Conservation (phyloP, 83 land plant species). For the Thuja plicata region DNA sequence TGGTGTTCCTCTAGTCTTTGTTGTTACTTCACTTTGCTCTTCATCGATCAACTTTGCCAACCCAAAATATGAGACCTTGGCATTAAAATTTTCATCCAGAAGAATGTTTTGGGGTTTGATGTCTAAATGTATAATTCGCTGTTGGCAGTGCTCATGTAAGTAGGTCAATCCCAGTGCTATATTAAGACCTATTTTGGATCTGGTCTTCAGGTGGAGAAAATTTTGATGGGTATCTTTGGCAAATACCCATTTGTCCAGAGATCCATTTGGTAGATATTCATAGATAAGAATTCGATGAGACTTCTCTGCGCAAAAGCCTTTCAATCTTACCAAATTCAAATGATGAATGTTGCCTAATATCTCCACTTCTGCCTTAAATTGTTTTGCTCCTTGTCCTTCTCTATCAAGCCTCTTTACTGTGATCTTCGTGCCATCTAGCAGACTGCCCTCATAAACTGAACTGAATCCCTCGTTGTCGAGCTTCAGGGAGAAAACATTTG, state of each 20-base stretch:
- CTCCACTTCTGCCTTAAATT: too few relatives aligned
- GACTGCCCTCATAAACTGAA: slow-evolving; percentile 42
- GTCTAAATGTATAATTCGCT: slow-evolving; percentile 57
- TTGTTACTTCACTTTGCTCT: too few relatives aligned
- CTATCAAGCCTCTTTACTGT: neutral
- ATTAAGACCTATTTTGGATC: neutral
- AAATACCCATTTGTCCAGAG: too few relatives aligned
- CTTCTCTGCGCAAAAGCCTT: slow-evolving; percentile 15
- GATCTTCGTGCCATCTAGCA: neutral
- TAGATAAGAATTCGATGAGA: slow-evolving; percentile 10
- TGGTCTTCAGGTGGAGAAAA: neutral
- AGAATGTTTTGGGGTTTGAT: too few relatives aligned
- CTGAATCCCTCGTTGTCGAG: slow-evolving; percentile 76
- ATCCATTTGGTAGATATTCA: slow-evolving; percentile 9
- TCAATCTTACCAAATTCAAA: slow-evolving; percentile 4
- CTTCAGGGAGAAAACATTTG: slow-evolving; percentile 51
- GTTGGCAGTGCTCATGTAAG: slow-evolving; percentile 37
- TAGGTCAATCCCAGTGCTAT: slow-evolving; percentile 36
- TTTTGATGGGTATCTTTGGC: neutral
- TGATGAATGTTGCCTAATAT: slow-evolving; percentile 11
- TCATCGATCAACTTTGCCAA: too few relatives aligned
- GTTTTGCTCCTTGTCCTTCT: neutral
- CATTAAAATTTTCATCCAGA: too few relatives aligned
- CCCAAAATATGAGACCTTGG: too few relatives aligned
- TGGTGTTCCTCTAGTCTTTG: too few relatives aligned